Evolutionary conservation across 73 alveolate species (phyloP).

Genomic region (Symbiodinium natans): DNA sequence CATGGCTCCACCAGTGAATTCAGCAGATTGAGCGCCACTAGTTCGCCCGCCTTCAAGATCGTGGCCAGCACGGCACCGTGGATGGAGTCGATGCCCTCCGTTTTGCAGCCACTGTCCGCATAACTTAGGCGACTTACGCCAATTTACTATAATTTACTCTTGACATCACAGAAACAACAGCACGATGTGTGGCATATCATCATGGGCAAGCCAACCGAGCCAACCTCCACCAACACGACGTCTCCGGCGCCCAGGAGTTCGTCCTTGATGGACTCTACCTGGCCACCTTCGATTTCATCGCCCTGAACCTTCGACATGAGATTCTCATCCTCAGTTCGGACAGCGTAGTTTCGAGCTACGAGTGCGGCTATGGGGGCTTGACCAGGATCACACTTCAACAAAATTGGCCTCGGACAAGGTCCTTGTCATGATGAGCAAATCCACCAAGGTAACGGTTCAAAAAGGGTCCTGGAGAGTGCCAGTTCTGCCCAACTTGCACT

Average conservation of each 20-base stretch:
- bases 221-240: constrained; percentile 88
- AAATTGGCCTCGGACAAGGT: background rate
- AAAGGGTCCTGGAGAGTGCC: constrained; percentile 25
- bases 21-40: background rate
- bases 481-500: no score
- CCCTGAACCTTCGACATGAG: background rate
- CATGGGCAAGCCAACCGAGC: no score
- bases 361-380: background rate
- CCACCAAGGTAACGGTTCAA: constrained; percentile 88
- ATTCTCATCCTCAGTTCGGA: constrained; percentile 1
- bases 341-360: background rate
- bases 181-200: no score
- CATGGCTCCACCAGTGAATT: no score
- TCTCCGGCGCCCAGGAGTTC: constrained; percentile 90
- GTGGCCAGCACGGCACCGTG: constrained; percentile 90
- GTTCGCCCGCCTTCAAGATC: constrained; percentile 31
- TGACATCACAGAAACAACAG: no score
- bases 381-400: background rate
- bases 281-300: constrained; percentile 28
- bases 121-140: no score
- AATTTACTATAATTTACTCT: no score
- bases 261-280: constrained; percentile 45
- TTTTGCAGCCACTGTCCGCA: background rate
- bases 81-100: constrained; percentile 62
- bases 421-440: constrained; percentile 38